These are phyloP conservation scores for Eucalyptus pauciflora DNA, from an alignment of 345 rosid genomes.

Conservation along the genomic window DNA sequence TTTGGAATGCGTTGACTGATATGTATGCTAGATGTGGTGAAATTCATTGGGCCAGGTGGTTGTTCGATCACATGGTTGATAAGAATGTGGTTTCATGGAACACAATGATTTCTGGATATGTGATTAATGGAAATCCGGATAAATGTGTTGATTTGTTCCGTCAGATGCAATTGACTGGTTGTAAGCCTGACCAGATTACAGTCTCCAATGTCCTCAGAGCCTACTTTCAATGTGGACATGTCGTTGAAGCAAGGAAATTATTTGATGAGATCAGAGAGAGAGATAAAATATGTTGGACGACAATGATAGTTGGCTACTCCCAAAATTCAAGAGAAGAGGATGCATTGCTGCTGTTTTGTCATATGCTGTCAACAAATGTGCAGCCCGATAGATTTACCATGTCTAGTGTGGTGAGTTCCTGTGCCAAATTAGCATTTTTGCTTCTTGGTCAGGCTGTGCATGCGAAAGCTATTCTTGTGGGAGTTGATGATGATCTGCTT, in stretches of 20 bases:
- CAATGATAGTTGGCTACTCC: slow-evolving; percentile 45
- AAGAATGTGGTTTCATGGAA: slow-evolving; percentile 47
- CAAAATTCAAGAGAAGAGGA: slow-evolving; percentile 46
- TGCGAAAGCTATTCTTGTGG: slow-evolving; percentile 31
- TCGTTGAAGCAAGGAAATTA: slow-evolving; percentile 17
- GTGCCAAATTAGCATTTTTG: slow-evolving; percentile 43
- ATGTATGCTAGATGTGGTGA: slow-evolving; percentile 46
- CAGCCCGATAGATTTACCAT: slow-evolving; percentile 32
- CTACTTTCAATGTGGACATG: slow-evolving; percentile 15
- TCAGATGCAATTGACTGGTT: slow-evolving; percentile 21
- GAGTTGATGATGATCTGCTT: slow-evolving; percentile 29
- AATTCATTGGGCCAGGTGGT: slow-evolving; percentile 30
- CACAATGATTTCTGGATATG: slow-evolving; percentile 37
- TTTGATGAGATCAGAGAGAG: slow-evolving; percentile 25
- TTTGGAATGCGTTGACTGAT: slow-evolving; percentile 45
- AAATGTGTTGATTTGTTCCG: slow-evolving; percentile 35
- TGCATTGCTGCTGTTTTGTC: slow-evolving; percentile 26
- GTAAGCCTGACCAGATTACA: slow-evolving; percentile 41
- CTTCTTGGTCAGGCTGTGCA: slow-evolving; percentile 37
- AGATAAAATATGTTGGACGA: slow-evolving; percentile 50
- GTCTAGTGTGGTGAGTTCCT: slow-evolving; percentile 39
- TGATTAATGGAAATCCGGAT: slow-evolving; percentile 24
- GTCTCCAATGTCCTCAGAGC: slow-evolving; percentile 35
- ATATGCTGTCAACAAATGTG: slow-evolving; percentile 26
- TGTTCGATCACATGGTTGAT: slow-evolving; percentile 20